A percentile compares a stretch with the other conserved stretches of the same genome.
Evolutionary conservation across 495 filamentous ascomycete species (phyloP).

Genomic region (Xylaria curta): DNA sequence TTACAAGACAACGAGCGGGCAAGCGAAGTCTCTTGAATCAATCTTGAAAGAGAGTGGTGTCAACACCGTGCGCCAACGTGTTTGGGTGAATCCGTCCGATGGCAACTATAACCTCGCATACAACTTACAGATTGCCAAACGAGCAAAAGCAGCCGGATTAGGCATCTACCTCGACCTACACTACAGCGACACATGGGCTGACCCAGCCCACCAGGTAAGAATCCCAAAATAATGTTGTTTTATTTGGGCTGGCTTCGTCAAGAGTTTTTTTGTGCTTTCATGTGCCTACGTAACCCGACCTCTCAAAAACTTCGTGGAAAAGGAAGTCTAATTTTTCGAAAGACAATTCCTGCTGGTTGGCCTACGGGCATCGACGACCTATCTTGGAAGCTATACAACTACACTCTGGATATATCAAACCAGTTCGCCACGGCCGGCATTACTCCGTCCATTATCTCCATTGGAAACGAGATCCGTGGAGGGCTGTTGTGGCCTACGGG

Average conservation of each 20-base stretch:
- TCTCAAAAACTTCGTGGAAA: not conserved
- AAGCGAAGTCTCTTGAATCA: conserved; percentile 61
- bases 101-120: conserved; percentile 73
- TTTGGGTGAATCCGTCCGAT: conserved; percentile 74
- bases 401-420: conserved; percentile 67
- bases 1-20: conserved; percentile 64
- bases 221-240: not conserved
- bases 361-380: conserved; percentile 63
- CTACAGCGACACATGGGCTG: conserved; percentile 70
- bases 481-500: conserved; percentile 72
- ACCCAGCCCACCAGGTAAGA: conserved; percentile 46
- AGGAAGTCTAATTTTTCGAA: conserved; percentile 27
- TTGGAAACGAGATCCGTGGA: conserved; percentile 72
- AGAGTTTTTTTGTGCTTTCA: not conserved
- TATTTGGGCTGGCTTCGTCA: not conserved
- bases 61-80: conserved; percentile 73
- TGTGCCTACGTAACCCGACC: not conserved
- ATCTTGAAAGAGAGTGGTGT: conserved; percentile 69
- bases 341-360: conserved; percentile 65
- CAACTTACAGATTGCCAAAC: conserved; percentile 68
- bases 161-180: conserved; percentile 73
- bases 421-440: conserved; percentile 61
- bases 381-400: conserved; percentile 67
- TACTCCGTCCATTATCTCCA: conserved; percentile 66
- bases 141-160: conserved; percentile 69